Percentiles rank a stretch among this genome's conserved stretches.
Conservation (phyloP, 441 rosid species). For the Raphanus hybrid region DNA sequence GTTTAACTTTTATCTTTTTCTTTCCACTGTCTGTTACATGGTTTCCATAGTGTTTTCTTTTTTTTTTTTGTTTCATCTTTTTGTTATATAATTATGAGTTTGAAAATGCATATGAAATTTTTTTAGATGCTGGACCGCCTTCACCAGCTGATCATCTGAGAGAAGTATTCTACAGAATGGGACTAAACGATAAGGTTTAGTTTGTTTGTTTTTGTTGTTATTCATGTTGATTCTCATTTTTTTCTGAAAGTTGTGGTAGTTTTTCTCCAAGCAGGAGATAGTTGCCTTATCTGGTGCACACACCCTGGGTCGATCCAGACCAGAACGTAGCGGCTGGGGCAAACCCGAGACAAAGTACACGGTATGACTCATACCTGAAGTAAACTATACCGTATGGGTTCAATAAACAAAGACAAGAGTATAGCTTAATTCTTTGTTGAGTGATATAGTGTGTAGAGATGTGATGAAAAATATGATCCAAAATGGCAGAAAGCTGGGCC, state of each 20-base stretch:
- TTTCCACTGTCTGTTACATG: constrained; percentile 24
- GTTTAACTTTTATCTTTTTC: constrained; percentile 49
- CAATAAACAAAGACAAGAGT: not conserved
- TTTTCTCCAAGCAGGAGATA: constrained; percentile 62
- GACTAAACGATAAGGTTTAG: constrained; percentile 79
- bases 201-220: not conserved
- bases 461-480: constrained; percentile 18
- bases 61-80: not conserved
- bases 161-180: constrained; percentile 94
- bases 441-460: constrained; percentile 6
- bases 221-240: constrained; percentile 1
- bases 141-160: constrained; percentile 84
- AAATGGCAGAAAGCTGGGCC: constrained; percentile 86
- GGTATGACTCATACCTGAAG: too few relatives aligned
- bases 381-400: too few relatives aligned
- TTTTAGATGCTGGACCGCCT: constrained; percentile 86
- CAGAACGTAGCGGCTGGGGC: constrained; percentile 97
- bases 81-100: constrained; percentile 3
- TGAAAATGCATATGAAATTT: constrained; percentile 2
- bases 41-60: constrained; percentile 3
- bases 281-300: constrained; percentile 98
- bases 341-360: constrained; percentile 93
- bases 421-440: not conserved
- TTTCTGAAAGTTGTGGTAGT: constrained; percentile 12
- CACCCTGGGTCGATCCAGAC: constrained; percentile 92